These are phyloP conservation scores for Vigna nakashimae DNA, from an alignment of 306 rosid species.

Conservation along the genomic window DNA sequence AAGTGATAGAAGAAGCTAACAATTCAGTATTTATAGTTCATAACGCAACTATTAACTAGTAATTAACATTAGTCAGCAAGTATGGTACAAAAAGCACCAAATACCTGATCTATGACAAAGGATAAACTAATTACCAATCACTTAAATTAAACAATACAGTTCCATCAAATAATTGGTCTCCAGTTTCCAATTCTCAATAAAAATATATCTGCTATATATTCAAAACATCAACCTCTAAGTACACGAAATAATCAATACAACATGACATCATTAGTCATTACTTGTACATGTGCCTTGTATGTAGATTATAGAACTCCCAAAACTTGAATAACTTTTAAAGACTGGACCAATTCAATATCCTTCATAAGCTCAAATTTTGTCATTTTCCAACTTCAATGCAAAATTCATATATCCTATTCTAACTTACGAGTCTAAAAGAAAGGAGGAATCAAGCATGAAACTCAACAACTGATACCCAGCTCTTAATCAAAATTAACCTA, in stretches of 20 bases:
- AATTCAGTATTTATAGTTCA: conserved; percentile 3
- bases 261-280: conserved; percentile 16
- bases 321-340: conserved; percentile 21
- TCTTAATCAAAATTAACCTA: conserved; percentile 36
- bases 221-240: conserved; percentile 33
- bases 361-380: conserved; percentile 41
- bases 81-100: conserved; percentile 7
- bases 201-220: neutral
- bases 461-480: conserved; percentile 34
- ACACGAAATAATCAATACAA: conserved; percentile 17
- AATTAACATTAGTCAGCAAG: conserved; percentile 12
- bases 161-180: conserved; percentile 22
- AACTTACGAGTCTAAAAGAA: conserved; percentile 26
- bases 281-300: neutral
- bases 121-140: conserved; percentile 12
- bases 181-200: conserved; percentile 19
- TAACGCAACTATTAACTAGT: conserved; percentile 19
- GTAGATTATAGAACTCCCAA: conserved; percentile 32
- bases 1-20: conserved; percentile 35
- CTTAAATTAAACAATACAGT: conserved; percentile 2
- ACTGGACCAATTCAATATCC: conserved; percentile 31
- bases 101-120: conserved; percentile 24
- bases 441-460: conserved; percentile 10
- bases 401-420: conserved; percentile 5
- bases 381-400: conserved; percentile 41